Evolutionary conservation across 768 basidiomycete species (phyloP).

Genomic region (Polyporus arcularius): DNA sequence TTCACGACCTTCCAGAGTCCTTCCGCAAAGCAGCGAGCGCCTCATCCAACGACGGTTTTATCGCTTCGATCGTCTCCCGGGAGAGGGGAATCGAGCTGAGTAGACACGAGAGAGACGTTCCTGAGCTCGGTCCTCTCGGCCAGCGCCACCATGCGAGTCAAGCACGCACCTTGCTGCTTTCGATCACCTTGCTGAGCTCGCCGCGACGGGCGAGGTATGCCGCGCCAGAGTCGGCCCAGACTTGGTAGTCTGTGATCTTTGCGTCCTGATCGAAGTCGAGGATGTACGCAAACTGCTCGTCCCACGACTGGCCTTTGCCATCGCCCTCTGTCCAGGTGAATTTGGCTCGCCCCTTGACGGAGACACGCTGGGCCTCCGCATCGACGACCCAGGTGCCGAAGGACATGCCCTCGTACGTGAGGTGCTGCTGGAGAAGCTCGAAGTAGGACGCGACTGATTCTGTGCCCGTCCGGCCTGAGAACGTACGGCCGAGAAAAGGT

Average conservation of each 20-base stretch:
- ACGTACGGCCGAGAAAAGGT: conserved; percentile 59
- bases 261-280: conserved; percentile 59
- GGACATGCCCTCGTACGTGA: conserved; percentile 52
- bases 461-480: conserved; percentile 42
- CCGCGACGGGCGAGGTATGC: conserved; percentile 60
- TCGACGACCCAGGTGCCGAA: conserved; percentile 63
- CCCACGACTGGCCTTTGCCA: conserved; percentile 54
- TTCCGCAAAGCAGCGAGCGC: neutral
- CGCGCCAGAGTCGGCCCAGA: conserved; percentile 71
- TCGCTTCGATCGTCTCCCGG: neutral
- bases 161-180: conserved; percentile 8
- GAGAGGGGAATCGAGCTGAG: neutral
- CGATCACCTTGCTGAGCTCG: conserved; percentile 30
- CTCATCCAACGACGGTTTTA: neutral
- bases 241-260: conserved; percentile 60
- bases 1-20: neutral
- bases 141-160: neutral
- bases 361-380: conserved; percentile 48
- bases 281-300: conserved; percentile 61
- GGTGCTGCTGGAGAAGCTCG: conserved; percentile 41
- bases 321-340: conserved; percentile 52
- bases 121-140: conserved; percentile 4
- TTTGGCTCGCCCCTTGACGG: conserved; percentile 50
- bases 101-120: neutral
- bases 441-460: conserved; percentile 50